Evolutionary conservation across 352 stramenopile genomes (phyloP), one percentile per base, ranked within the genome.

Genomic region (Phytophthora hibernalis): DNA sequence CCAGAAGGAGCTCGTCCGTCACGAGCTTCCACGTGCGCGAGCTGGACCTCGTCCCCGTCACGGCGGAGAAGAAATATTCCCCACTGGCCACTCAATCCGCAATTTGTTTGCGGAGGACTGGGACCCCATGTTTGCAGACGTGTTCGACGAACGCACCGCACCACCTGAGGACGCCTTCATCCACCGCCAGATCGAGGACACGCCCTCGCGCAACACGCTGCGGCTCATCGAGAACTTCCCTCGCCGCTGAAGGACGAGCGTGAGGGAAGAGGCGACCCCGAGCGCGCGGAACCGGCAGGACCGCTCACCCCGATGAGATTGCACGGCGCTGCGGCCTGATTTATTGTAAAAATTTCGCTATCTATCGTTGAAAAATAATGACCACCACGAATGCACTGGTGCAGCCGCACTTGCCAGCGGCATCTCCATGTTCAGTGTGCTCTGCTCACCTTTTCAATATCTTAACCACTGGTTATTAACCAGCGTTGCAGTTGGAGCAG

Each of bases 21-120:
- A 76, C 76, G 16, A 89, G 75, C 35, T 85, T 89, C 55, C 79
- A 80, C 47, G 73, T 87, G 37, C 75, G 84, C 33, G 83, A 90
- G 52, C 51, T 91, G 49, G 79, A 90, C 49, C 76, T 90, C 21
- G 69, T 80, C 48, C 38, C 26, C 5, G 26, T 31, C 5, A 7
- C 56, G 2, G 20, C 74, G 43, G 67, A 65, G 35, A 79, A 80
- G 60, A 74, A 78, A 16, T 62, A 45, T 37, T 78, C 64, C 10
- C 69, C 11, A 54, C 44, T 11, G 59, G 53, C 5, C 65, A 77
- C 20, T 73, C 64, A 24, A 73, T 70, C 48, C 64, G 69, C 49
- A 77, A 70, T 31, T 20, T 74, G 18, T 63, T 73, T 24, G 68
- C 65, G 0, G 74, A 68, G 26, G 58, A 78, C 16, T 70, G 64